Conservation (phyloP, 2,329 filamentous ascomycete genomes). For the Hypomyces perniciosus region DNA sequence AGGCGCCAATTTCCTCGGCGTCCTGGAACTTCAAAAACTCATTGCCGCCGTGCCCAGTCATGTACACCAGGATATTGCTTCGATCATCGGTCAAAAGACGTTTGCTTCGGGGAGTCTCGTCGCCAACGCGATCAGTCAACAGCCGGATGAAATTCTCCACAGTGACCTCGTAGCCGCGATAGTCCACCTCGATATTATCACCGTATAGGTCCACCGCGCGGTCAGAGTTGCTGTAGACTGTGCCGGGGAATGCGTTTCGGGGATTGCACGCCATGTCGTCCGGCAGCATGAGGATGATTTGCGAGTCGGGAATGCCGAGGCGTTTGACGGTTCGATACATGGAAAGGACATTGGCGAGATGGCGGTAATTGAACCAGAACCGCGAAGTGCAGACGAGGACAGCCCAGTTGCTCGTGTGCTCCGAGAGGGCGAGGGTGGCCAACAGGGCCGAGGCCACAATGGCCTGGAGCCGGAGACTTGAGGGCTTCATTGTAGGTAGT, state of each 20-base stretch:
- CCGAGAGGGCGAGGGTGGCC: constrained; percentile 45
- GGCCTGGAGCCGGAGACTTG: constrained; percentile 39
- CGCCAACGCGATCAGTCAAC: constrained; percentile 87
- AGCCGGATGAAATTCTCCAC: constrained; percentile 98
- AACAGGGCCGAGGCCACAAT: constrained; percentile 44
- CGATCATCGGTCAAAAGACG: constrained; percentile 88
- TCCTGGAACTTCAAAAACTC: constrained; percentile 99
- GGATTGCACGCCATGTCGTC: constrained; percentile 99
- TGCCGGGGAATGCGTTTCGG: constrained; percentile 94
- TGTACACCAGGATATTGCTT: constrained; percentile 96
- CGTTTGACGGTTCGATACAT: constrained; percentile 98
- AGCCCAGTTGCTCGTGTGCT: constrained; percentile 98
- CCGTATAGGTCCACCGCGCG: constrained; percentile 93
- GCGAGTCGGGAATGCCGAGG: constrained; percentile 92
- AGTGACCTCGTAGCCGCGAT: constrained; percentile 95
- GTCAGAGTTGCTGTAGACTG: constrained; percentile 97
- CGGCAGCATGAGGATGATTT: constrained; percentile 99
- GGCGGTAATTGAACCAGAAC: constrained; percentile 99
- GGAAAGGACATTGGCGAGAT: constrained; percentile 94
- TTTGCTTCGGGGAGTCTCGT: constrained; percentile 93
- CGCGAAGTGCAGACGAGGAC: constrained; percentile 97
- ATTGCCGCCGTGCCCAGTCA: constrained; percentile 97
- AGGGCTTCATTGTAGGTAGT: constrained; percentile 44
- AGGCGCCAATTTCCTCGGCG: constrained; percentile 92
- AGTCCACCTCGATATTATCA: constrained; percentile 98